Evolutionary conservation across 2,329 filamentous ascomycete genomes (phyloP).

Genomic region (Colletotrichum sp.): DNA sequence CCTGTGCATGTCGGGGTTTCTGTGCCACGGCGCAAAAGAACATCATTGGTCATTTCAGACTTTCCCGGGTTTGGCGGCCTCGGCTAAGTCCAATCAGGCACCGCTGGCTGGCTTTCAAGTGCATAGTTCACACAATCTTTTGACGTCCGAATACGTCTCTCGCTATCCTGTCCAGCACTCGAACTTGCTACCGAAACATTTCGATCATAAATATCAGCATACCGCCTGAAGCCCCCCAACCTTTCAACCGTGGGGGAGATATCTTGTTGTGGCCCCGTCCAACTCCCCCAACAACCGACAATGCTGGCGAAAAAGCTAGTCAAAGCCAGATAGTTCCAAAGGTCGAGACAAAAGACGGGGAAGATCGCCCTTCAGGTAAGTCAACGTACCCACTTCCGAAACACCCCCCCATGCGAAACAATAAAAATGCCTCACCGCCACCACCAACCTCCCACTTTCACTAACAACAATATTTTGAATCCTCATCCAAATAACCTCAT

Average conservation of each 20-base stretch:
- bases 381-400: no score
- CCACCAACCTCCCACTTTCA: no score
- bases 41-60: not conserved
- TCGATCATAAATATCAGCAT: not conserved
- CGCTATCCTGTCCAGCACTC: not conserved
- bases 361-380: not conserved
- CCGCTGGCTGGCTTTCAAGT: not conserved
- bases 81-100: not conserved
- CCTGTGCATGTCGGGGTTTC: not conserved
- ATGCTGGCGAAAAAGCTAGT: not conserved
- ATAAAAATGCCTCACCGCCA: no score
- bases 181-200: not conserved
- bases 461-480: no score
- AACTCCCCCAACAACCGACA: not conserved
- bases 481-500: no score
- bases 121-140: not conserved
- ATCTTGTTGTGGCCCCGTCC: not conserved
- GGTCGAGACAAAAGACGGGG: not conserved
- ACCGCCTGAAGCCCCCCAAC: not conserved
- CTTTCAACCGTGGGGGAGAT: not conserved
- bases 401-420: no score
- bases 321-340: not conserved
- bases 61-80: not conserved
- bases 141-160: not conserved
- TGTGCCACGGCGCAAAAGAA: not conserved